A percentile compares a stretch with the other conserved stretches of the same genome.
Conservation (phyloP, 768 basidiomycete species). For the Gelatoporia subvermispora region DNA sequence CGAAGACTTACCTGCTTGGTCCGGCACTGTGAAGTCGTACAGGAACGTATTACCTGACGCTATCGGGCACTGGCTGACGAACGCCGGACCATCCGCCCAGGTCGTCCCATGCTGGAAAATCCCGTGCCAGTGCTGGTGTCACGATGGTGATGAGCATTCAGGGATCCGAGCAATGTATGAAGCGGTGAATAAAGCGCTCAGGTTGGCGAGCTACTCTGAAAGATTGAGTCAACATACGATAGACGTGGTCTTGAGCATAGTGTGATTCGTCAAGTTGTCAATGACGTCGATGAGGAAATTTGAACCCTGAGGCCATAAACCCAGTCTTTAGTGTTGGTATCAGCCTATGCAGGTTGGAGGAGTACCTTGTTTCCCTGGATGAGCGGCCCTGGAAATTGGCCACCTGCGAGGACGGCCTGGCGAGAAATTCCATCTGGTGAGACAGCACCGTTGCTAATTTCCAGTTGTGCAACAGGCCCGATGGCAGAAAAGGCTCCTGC, state of each 20-base stretch:
- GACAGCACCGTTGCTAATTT: conserved; percentile 4
- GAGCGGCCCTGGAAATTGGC: conserved; percentile 7
- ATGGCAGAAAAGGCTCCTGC: conserved; percentile 13
- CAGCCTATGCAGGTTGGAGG: no score
- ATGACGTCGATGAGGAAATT: conserved; percentile 33
- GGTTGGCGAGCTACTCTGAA: background rate
- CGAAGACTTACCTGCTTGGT: conserved; percentile 20
- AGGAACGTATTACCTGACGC: conserved; percentile 31
- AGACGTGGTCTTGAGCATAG: conserved; percentile 31
- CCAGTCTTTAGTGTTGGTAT: no score
- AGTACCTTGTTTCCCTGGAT: conserved; percentile 10
- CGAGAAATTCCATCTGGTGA: conserved; percentile 8
- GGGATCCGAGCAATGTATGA: background rate
- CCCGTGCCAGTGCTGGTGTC: conserved; percentile 39
- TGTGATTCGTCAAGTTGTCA: conserved; percentile 26
- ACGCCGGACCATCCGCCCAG: conserved; percentile 41
- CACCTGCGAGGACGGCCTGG: conserved; percentile 8
- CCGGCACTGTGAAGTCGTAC: conserved; percentile 29
- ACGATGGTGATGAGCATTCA: background rate
- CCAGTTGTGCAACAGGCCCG: conserved; percentile 10
- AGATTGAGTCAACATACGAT: conserved; percentile 23
- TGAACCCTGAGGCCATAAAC: conserved; percentile 19
- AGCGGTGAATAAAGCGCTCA: no score
- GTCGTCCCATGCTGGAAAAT: conserved; percentile 37
- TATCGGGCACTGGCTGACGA: conserved; percentile 38